Percentiles rank a stretch among this genome's conserved stretches.
These are phyloP conservation scores for Fonsecaea multimorphosa DNA, from an alignment of 2,329 filamentous ascomycete genomes.

Conservation along the genomic window DNA sequence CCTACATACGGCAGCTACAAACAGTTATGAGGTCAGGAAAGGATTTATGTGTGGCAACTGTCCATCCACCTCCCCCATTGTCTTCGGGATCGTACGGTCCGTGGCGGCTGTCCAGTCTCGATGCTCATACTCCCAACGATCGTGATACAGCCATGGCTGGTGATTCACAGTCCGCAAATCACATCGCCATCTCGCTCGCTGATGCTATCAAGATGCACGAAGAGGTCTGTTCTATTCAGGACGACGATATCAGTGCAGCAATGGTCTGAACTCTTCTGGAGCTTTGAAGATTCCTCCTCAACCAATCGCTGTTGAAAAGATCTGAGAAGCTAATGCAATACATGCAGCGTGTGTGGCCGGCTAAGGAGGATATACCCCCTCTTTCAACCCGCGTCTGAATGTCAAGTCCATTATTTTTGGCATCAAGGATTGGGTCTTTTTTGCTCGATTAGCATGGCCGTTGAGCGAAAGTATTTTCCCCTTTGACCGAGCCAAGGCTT, in stretches of 20 bases:
- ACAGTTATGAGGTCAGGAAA: constrained; percentile 1
- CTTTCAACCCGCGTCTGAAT: not conserved
- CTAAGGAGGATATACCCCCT: not conserved
- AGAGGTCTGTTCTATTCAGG: not conserved
- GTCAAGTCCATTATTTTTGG: constrained; percentile 10
- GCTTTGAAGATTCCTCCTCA: not conserved
- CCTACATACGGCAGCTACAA: not conserved
- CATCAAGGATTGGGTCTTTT: not conserved
- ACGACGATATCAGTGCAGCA: not conserved
- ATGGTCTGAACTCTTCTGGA: not conserved
- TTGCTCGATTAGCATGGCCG: not conserved
- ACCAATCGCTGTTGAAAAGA: not conserved
- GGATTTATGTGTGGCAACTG: not conserved
- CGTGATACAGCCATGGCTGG: not conserved
- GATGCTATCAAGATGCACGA: not conserved
- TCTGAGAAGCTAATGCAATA: not conserved
- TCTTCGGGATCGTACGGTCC: constrained; percentile 6
- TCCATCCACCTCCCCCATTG: constrained; percentile 4
- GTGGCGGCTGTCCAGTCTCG: constrained; percentile 11
- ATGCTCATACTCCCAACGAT: constrained; percentile 2
- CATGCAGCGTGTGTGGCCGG: not conserved
- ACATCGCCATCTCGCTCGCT: not conserved
- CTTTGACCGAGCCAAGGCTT: not conserved
- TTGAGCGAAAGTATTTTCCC: not conserved
- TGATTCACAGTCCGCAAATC: not conserved